Evolutionary conservation across 495 filamentous ascomycete species (phyloP).

Genomic region (Xylaria flabelliformis): DNA sequence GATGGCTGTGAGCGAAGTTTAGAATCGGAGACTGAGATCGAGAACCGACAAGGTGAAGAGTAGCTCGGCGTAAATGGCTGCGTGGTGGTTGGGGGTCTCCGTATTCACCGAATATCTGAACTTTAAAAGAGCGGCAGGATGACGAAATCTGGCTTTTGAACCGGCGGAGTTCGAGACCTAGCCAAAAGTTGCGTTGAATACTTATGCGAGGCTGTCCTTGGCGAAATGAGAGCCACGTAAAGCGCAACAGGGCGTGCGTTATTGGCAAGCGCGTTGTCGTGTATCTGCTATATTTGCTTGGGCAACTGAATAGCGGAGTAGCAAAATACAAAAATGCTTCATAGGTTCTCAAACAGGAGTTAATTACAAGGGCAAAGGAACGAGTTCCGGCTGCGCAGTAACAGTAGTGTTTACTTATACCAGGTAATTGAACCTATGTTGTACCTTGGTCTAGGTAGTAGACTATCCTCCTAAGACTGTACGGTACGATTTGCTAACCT

Average conservation of each 20-base stretch:
- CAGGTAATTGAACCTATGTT: neutral
- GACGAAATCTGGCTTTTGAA: neutral
- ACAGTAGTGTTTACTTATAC: neutral
- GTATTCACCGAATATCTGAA: neutral
- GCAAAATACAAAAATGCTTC: neutral
- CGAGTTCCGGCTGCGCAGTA: neutral
- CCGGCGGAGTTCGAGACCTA: neutral
- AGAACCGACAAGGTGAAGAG: neutral
- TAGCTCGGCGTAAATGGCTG: neutral
- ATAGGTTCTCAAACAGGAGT: neutral
- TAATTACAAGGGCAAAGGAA: neutral
- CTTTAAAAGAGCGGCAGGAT: neutral
- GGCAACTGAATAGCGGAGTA: neutral
- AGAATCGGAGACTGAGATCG: neutral
- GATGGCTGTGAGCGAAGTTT: neutral
- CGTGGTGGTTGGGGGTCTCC: neutral
- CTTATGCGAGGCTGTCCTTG: neutral
- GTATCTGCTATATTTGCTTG: neutral
- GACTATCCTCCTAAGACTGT: neutral
- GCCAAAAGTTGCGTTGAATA: neutral
- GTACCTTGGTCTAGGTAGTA: neutral
- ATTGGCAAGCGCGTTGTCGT: neutral
- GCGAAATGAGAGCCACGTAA: neutral
- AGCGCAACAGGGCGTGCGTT: neutral
- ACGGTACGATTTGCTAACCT: neutral